These are phyloP conservation scores for Trametes villosa DNA, from an alignment of 768 basidiomycete genomes.

Conservation along the genomic window DNA sequence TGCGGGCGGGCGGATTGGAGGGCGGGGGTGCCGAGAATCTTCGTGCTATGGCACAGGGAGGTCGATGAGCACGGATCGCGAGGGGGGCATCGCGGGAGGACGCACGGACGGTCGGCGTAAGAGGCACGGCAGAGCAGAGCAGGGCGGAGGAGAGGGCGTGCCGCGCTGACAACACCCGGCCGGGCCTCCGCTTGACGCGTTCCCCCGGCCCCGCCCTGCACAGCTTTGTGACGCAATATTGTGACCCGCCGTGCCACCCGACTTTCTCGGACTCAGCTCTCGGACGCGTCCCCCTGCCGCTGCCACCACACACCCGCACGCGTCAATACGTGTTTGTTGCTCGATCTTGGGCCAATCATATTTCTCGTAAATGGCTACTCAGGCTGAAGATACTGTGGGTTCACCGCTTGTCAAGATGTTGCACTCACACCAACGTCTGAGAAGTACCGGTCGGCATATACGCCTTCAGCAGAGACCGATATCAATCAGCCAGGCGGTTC, in stretches of 20 bases:
- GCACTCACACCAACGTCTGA: background rate
- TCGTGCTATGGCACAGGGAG: background rate
- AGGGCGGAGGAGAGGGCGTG: background rate
- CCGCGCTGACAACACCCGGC: background rate
- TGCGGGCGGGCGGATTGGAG: background rate
- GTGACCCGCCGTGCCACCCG: conserved; percentile 3
- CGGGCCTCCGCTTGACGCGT: too few relatives aligned
- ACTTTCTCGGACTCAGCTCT: background rate
- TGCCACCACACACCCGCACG: too few relatives aligned
- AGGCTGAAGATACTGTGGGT: too few relatives aligned
- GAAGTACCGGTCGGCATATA: background rate
- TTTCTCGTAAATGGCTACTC: too few relatives aligned
- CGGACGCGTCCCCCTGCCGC: background rate
- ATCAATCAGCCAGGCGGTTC: background rate
- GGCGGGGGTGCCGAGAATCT: background rate
- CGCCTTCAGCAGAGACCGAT: background rate
- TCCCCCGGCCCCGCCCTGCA: background rate
- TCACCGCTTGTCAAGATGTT: background rate
- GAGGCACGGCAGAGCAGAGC: background rate
- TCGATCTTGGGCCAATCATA: too few relatives aligned
- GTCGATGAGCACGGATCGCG: background rate
- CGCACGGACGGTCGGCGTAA: conserved; percentile 3
- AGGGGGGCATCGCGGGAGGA: background rate
- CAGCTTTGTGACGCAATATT: background rate
- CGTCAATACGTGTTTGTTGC: too few relatives aligned